phyloP scores from a whole-genome alignment of 108 stramenopile genomes.

The Hondaea fermentalgiana region DNA sequence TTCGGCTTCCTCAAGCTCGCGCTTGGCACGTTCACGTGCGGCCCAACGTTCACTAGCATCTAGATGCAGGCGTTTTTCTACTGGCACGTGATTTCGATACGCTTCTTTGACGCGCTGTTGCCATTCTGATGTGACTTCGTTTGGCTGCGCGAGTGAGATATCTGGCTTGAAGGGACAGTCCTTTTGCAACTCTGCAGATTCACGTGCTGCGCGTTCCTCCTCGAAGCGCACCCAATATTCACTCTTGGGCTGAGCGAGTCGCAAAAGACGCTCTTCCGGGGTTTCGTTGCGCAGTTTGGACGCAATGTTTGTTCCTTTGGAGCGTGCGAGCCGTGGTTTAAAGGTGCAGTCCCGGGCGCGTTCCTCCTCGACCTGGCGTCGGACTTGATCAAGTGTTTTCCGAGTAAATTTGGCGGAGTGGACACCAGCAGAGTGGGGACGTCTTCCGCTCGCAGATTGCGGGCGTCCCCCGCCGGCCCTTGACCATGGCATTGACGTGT shows the following conservation, averaged over 20 bases:
- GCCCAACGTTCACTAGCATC: neutral
- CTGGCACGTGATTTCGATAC: neutral
- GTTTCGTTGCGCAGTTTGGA: neutral
- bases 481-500: neutral
- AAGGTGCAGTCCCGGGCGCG: neutral
- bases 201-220: neutral
- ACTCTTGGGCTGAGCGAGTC: neutral
- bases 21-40: neutral
- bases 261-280: neutral
- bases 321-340: neutral
- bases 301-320: neutral
- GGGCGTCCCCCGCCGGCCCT: neutral
- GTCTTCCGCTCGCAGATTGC: neutral
- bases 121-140: neutral
- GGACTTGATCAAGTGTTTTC: neutral
- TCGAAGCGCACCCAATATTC: neutral
- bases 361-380: neutral
- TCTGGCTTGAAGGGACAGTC: neutral
- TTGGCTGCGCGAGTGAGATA: neutral
- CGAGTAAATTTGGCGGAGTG: neutral
- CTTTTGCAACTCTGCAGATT: neutral
- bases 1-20: constrained; percentile 6
- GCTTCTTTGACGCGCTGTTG: neutral
- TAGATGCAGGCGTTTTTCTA: neutral
- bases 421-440: neutral